Evolutionary conservation across 2,329 filamentous ascomycete species (phyloP).

Genomic region (Aspergillus aculeatinus): DNA sequence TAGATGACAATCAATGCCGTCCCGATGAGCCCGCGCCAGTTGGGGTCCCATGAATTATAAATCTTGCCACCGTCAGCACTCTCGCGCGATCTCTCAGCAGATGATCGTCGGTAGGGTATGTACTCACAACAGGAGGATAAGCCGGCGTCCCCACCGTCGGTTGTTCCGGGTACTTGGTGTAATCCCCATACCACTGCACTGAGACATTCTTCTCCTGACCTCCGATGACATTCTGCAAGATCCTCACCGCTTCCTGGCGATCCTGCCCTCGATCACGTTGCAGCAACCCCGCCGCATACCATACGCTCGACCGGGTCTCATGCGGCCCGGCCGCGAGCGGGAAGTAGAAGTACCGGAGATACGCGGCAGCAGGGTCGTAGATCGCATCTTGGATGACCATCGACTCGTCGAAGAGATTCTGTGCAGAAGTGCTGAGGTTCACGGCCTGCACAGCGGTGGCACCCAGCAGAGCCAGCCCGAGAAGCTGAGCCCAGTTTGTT

Average conservation of each 20-base stretch:
- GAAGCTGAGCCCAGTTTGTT: not conserved
- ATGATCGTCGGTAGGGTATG: not conserved
- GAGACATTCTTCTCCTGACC: slow-evolving; percentile 46
- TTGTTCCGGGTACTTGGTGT: slow-evolving; percentile 46
- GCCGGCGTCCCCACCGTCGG: slow-evolving; percentile 53
- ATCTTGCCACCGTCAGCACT: slow-evolving; percentile 29
- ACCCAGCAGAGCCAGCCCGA: slow-evolving; percentile 2
- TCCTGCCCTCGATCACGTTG: slow-evolving; percentile 55
- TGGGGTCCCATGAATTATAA: slow-evolving; percentile 62
- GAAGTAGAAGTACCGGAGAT: slow-evolving; percentile 52
- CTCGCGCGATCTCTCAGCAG: too few species aligned
- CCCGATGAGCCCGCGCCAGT: slow-evolving; percentile 64
- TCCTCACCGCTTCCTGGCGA: slow-evolving; percentile 52
- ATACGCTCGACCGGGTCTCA: slow-evolving; percentile 57
- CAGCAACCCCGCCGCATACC: slow-evolving; percentile 61
- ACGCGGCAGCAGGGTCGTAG: slow-evolving; percentile 54
- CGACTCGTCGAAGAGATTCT: slow-evolving; percentile 48
- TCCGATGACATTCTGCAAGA: slow-evolving; percentile 51
- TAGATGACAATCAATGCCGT: slow-evolving; percentile 59
- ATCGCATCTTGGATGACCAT: slow-evolving; percentile 58
- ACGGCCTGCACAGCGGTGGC: slow-evolving; percentile 1
- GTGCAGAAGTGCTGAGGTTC: slow-evolving; percentile 25
- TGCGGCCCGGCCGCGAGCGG: slow-evolving; percentile 44
- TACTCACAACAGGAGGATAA: slow-evolving; percentile 44
- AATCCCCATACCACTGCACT: slow-evolving; percentile 54